Conservation (phyloP, 2,329 filamentous ascomycete species). For the Talaromyces piceae region DNA sequence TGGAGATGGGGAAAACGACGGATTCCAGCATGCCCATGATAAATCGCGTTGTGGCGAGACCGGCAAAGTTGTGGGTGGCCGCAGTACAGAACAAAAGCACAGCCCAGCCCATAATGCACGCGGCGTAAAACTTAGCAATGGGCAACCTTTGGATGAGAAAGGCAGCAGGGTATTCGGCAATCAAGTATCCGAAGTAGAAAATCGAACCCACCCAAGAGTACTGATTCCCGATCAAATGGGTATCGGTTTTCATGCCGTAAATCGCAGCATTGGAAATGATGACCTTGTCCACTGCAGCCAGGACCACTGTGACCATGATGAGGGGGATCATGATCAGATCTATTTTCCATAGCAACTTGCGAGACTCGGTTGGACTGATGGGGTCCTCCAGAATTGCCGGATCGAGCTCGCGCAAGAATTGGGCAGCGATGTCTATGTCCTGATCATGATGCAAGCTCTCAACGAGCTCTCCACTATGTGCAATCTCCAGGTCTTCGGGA, state of each 20-base stretch:
- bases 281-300: constrained; percentile 25
- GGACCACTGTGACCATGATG: constrained; percentile 18
- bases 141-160: constrained; percentile 7
- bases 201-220: constrained; percentile 10
- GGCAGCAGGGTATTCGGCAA: constrained; percentile 6
- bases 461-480: constrained; percentile 10
- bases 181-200: constrained; percentile 10
- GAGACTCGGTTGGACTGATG: constrained; percentile 17
- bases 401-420: constrained; percentile 20
- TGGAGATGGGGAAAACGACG: constrained; percentile 6
- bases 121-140: constrained; percentile 6
- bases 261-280: constrained; percentile 16
- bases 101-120: constrained; percentile 6
- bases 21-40: constrained; percentile 9
- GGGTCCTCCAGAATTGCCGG: constrained; percentile 16
- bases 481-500: constrained; percentile 1
- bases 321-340: constrained; percentile 21
- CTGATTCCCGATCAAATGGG: constrained; percentile 6
- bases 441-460: constrained; percentile 1
- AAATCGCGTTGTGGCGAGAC: constrained; percentile 6
- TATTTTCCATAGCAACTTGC: constrained; percentile 21
- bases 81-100: constrained; percentile 6
- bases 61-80: constrained; percentile 4
- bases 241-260: constrained; percentile 6
- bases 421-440: constrained; percentile 21